Percentiles rank a stretch among this genome's conserved stretches.
phyloP scores from a whole-genome alignment of 1,284 basidiomycete genomes.

The Ceratobasidium sp. region DNA sequence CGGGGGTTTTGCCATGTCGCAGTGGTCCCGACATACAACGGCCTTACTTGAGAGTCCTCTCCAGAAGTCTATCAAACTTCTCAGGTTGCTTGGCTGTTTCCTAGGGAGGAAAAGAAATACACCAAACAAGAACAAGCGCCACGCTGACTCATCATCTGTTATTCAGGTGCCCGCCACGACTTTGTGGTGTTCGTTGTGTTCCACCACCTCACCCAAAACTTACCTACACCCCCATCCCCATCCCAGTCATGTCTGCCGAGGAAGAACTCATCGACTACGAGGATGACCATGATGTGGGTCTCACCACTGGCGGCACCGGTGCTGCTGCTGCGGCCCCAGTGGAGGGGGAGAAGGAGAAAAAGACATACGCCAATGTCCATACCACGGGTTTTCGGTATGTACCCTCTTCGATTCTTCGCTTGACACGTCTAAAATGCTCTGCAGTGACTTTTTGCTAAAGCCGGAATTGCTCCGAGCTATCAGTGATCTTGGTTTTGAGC shows the following conservation, averaged over 20 bases:
- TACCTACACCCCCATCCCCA: slow-evolving; percentile 17
- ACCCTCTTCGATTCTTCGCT: not conserved
- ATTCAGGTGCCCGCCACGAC: slow-evolving; percentile 38
- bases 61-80: slow-evolving; percentile 11
- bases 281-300: slow-evolving; percentile 85
- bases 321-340: slow-evolving; percentile 68
- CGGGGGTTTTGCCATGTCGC: slow-evolving; percentile 1
- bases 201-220: slow-evolving; percentile 25
- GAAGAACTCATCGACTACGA: slow-evolving; percentile 80
- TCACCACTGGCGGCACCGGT: slow-evolving; percentile 68
- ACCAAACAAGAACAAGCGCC: slow-evolving; percentile 30
- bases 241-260: slow-evolving; percentile 39
- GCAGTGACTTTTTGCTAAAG: slow-evolving; percentile 95
- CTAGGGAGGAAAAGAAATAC: slow-evolving; percentile 13
- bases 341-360: slow-evolving; percentile 88
- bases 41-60: not conserved
- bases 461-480: slow-evolving; percentile 97
- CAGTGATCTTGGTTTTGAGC: slow-evolving; percentile 98
- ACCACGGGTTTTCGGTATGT: slow-evolving; percentile 91
- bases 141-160: slow-evolving; percentile 41
- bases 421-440: slow-evolving; percentile 49
- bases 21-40: not conserved
- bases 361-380: slow-evolving; percentile 97
- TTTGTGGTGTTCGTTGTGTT: slow-evolving; percentile 41
- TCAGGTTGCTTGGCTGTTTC: slow-evolving; percentile 16